These are phyloP conservation scores for Beauveria pseudobassiana DNA, from an alignment of 2,329 filamentous ascomycete species.

Conservation along the genomic window DNA sequence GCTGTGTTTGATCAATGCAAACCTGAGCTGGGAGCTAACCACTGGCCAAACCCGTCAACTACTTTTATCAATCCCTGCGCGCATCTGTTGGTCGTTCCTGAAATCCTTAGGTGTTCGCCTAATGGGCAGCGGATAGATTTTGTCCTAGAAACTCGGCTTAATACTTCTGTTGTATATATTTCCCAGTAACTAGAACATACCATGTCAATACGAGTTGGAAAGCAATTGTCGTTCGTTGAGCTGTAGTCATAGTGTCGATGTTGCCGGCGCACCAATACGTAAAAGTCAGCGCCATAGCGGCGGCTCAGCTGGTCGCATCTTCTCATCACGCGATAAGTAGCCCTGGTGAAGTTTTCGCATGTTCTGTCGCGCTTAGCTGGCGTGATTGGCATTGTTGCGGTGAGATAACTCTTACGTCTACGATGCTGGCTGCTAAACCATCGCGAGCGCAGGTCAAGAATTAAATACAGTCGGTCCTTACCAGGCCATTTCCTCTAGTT, in stretches of 20 bases:
- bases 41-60: no score
- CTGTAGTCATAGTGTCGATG: background rate
- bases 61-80: no score
- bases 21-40: no score
- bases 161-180: background rate
- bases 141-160: background rate
- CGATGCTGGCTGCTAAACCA: no score
- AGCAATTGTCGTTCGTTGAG: background rate
- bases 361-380: background rate
- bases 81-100: no score
- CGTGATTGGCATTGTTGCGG: no score
- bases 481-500: no score
- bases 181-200: background rate
- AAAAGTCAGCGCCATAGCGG: background rate
- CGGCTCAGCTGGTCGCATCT: background rate
- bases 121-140: background rate
- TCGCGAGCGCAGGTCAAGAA: no score
- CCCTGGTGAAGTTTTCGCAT: background rate
- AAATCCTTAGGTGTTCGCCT: background rate
- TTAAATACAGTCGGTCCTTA: no score
- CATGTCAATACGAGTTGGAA: background rate
- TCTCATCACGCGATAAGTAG: background rate
- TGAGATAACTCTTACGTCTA: no score
- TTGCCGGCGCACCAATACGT: background rate
- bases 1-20: no score